phyloP scores from a whole-genome alignment of 2,329 filamentous ascomycete species.

The Aspergillus floridensis region DNA sequence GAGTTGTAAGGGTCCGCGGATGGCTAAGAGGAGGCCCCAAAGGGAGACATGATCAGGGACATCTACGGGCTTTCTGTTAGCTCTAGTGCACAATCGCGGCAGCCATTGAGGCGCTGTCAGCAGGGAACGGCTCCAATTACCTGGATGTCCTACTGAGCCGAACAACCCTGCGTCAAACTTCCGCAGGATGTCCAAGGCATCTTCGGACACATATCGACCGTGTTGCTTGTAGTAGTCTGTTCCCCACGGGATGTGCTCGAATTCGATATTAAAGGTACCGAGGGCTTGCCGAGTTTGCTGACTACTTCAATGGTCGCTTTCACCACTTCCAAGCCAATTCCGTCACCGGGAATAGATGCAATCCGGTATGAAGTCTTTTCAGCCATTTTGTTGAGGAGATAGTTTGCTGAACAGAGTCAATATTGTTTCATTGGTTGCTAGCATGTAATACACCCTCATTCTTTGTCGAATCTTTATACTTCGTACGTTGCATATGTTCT shows the following conservation, averaged over 20 bases:
- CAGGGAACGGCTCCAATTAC: slow-evolving; percentile 29
- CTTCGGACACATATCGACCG: slow-evolving; percentile 54
- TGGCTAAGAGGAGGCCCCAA: slow-evolving; percentile 56
- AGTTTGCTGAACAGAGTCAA: background rate
- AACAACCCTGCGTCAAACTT: slow-evolving; percentile 58
- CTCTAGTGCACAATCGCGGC: background rate
- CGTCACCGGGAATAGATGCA: slow-evolving; percentile 62
- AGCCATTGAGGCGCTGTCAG: background rate
- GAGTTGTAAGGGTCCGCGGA: slow-evolving; percentile 56
- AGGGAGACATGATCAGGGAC: slow-evolving; percentile 58
- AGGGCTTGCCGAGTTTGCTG: slow-evolving; percentile 43
- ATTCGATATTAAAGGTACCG: slow-evolving; percentile 50
- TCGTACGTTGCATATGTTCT: background rate
- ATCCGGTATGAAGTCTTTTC: slow-evolving; percentile 41
- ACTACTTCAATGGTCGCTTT: slow-evolving; percentile 52
- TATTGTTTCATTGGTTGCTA: background rate
- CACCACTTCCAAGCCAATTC: slow-evolving; percentile 64
- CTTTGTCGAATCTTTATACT: background rate
- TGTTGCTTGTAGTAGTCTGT: slow-evolving; percentile 47
- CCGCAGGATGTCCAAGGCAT: slow-evolving; percentile 50
- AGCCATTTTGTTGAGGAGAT: background rate
- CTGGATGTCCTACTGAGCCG: slow-evolving; percentile 58
- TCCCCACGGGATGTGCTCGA: slow-evolving; percentile 46
- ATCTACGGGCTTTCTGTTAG: slow-evolving; percentile 30
- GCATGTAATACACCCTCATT: background rate